These are phyloP conservation scores for Mycena capillaripes DNA, from an alignment of 768 basidiomycete species.

Conservation along the genomic window DNA sequence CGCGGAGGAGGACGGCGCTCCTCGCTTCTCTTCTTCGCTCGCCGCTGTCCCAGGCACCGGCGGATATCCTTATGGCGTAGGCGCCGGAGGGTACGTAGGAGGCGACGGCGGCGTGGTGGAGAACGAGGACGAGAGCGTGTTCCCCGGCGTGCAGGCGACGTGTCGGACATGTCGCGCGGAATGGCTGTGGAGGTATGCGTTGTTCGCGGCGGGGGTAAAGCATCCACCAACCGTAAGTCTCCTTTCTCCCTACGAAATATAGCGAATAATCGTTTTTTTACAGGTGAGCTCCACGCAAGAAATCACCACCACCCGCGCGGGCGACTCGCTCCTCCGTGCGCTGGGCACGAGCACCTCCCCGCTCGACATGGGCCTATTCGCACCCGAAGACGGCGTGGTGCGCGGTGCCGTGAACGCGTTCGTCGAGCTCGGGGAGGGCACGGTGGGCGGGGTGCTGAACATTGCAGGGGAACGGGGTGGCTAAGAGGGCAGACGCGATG, in stretches of 20 bases:
- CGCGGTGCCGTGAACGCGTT: conserved; percentile 79
- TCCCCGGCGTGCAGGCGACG: neutral
- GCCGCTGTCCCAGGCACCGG: too few species aligned
- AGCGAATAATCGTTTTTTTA: too few species aligned
- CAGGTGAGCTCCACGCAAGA: too few species aligned
- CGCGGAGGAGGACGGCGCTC: too few species aligned
- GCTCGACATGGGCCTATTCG: conserved; percentile 26
- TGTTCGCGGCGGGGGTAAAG: neutral
- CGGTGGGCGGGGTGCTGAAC: conserved; percentile 69
- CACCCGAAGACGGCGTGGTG: conserved; percentile 59
- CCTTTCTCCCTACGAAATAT: neutral
- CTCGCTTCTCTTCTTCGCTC: neutral
- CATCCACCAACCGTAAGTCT: neutral
- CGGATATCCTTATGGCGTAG: neutral
- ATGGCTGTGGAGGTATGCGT: neutral
- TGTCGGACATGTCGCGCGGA: neutral
- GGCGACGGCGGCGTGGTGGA: neutral
- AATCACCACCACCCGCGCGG: too few species aligned
- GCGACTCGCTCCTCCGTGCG: neutral
- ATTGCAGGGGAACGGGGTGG: conserved; percentile 83
- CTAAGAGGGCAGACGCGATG: conserved; percentile 74
- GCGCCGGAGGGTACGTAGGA: neutral
- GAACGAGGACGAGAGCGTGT: neutral
- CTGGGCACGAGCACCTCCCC: neutral
- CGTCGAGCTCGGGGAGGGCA: conserved; percentile 80